Percentiles rank a stretch among this genome's conserved stretches.
These are phyloP conservation scores for Centrapalus pauciflorus DNA, from an alignment of 129 eudicot genomes.

Conservation along the genomic window DNA sequence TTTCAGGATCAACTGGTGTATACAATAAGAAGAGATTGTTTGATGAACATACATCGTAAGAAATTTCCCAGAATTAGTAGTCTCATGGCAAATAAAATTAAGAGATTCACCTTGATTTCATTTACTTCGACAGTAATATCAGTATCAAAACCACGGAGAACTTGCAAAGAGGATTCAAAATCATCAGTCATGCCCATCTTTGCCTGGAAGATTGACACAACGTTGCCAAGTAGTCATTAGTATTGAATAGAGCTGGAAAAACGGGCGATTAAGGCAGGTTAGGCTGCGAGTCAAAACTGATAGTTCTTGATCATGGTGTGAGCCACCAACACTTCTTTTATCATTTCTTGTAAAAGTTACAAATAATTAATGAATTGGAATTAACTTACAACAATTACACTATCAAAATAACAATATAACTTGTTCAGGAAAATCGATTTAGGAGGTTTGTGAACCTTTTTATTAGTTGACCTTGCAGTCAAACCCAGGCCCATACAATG, in stretches of 20 bases:
- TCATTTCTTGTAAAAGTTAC: too few species aligned
- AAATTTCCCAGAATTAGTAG: background rate
- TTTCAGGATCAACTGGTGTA: background rate
- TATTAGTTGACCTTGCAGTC: too few species aligned
- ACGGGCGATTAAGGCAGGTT: background rate
- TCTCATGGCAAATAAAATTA: background rate
- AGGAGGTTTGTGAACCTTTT: too few species aligned
- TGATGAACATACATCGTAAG: background rate
- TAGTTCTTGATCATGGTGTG: too few species aligned
- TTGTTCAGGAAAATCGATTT: too few species aligned
- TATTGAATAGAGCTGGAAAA: too few species aligned
- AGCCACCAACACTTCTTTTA: too few species aligned
- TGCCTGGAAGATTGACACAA: slow-evolving; percentile 47
- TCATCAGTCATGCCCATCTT: slow-evolving; percentile 99
- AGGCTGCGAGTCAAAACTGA: too few species aligned
- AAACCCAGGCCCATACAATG: too few species aligned
- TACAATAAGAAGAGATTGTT: background rate
- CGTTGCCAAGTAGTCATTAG: background rate
- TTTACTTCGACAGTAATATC: slow-evolving; percentile 89
- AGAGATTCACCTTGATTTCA: slow-evolving; percentile 68
- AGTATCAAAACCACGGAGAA: slow-evolving; percentile 93
- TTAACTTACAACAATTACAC: too few species aligned
- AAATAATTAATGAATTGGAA: too few species aligned
- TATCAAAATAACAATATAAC: too few species aligned
- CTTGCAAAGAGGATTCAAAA: slow-evolving; percentile 93